phyloP scores from a whole-genome alignment of 805 yeast species.

The Saturnispora halmiae region DNA sequence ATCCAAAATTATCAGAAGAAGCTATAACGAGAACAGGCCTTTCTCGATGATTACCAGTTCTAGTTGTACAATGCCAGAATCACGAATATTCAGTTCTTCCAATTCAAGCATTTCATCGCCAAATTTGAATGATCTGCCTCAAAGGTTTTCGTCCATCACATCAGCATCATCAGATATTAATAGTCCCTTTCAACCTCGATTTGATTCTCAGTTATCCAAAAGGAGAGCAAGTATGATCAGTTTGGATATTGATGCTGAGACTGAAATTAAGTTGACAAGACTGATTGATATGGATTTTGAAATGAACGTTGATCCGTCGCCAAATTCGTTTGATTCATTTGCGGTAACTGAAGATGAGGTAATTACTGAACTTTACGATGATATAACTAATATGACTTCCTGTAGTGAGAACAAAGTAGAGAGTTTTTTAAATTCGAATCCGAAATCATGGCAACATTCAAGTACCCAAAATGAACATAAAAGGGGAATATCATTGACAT shows the following conservation, averaged over 20 bases:
- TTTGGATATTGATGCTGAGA: neutral
- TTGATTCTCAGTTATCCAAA: neutral
- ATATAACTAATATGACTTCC: neutral
- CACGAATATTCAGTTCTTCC: neutral
- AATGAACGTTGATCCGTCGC: neutral
- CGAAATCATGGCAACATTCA: neutral
- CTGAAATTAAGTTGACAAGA: constrained; percentile 4
- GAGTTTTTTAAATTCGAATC: neutral
- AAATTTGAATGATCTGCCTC: neutral
- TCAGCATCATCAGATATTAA: neutral
- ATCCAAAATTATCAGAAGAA: constrained; percentile 2
- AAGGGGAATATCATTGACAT: neutral
- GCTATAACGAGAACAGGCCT: constrained; percentile 1
- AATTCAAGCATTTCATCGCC: neutral
- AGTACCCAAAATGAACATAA: neutral
- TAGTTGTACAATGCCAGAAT: constrained; percentile 4
- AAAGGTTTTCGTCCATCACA: neutral
- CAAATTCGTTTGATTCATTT: neutral
- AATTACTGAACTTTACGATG: neutral
- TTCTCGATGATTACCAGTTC: neutral
- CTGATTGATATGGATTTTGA: constrained; percentile 10
- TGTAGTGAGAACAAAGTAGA: neutral
- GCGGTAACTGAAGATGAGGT: neutral
- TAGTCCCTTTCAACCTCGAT: neutral
- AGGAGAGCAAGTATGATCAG: constrained; percentile 3